Evolutionary conservation across 2,329 filamentous ascomycete species (phyloP).

Genomic region (Claviceps sp.): DNA sequence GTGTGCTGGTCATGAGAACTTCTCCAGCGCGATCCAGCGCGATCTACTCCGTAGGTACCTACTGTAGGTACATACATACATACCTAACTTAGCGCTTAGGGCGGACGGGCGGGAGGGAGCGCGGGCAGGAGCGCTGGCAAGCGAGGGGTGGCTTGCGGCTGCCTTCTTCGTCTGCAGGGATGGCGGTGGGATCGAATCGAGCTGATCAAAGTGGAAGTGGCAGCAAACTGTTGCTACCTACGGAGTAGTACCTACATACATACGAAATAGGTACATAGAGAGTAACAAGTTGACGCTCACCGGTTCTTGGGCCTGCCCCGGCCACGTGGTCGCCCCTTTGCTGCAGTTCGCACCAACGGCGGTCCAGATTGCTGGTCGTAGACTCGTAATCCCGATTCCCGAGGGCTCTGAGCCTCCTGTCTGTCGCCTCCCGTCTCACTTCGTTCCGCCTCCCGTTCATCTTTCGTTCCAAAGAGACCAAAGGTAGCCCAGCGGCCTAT

Average conservation of each 20-base stretch:
- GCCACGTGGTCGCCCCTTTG: neutral
- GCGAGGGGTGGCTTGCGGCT: constrained; percentile 1
- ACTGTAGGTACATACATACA: no score
- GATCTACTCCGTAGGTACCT: no score
- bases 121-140: constrained; percentile 1
- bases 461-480: no score
- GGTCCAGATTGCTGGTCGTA: neutral
- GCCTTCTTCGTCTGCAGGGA: constrained; percentile 1
- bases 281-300: neutral
- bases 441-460: neutral
- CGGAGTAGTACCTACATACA: no score
- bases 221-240: neutral
- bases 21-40: neutral
- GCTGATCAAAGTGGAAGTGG: neutral
- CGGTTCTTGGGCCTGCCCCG: neutral
- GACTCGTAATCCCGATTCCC: no score
- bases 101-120: constrained; percentile 1
- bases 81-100: constrained; percentile 1
- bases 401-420: no score
- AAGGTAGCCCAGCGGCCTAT: neutral
- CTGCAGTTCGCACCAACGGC: neutral
- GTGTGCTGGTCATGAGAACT: no score
- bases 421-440: no score
- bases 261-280: no score
- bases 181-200: neutral